Evolutionary conservation across 768 basidiomycete genomes (phyloP), one percentile per base, ranked within the genome.

Genomic region (Hygrocybe punicea): DNA sequence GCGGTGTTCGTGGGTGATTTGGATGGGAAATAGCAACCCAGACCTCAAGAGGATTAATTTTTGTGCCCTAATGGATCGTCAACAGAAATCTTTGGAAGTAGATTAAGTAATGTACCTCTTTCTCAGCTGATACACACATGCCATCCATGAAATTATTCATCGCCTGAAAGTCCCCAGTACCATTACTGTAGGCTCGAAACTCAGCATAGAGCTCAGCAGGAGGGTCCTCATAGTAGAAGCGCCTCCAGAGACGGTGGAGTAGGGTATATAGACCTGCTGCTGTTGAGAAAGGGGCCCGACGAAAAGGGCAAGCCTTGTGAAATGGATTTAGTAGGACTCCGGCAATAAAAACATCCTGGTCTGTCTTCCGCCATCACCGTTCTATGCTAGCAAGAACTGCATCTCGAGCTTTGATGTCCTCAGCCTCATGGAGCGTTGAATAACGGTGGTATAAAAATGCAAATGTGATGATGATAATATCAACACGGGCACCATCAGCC

Each of bases 391-490:
- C 44, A 3, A 70, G 58, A 39, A 73, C 66, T 6, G 67, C 71
- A 34, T 35, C 16, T 17, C 49, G 25, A n/a, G 55, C 59, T 16
- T 33, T 24, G 11, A 40, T 35, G 47, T 68, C 67, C 1, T 69
- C 61, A 6, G n/a, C 21, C 16, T 64, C 59, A 8, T 53, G 54
- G 46, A 61, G 52, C 1, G 16, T 14, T 17, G 39, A 23, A 51
- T 67, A 72, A 24, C 58, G 24, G 4, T 52, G 37, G 23, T 62
- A 13, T 10, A 73, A 58, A 25, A 58, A 61, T 2, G 69, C 73
- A 56, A 74, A 72, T 23, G 66, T 66, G 5, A 73, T 51, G 2
- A 69, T 62, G 19, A 75, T 68, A 36, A 66, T 54, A 58, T 73
- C 71, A 37, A 70, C 66, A 0, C 65, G 63, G 34, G 65, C 67